Conservation (phyloP, 1,139 yeast species). For the Protomyces pachydermus region DNA sequence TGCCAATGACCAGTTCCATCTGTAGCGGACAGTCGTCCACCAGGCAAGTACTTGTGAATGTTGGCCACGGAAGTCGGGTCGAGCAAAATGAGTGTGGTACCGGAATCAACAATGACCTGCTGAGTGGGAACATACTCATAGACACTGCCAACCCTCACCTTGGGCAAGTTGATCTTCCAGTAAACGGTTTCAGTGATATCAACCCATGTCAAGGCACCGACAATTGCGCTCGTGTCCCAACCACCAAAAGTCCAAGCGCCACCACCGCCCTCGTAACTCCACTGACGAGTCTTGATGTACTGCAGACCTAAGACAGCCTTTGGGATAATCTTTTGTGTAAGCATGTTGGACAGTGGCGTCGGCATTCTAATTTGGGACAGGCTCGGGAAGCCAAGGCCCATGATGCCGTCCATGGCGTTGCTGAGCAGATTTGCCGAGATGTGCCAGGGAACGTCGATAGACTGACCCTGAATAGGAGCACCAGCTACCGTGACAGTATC, state of each 20-base stretch:
- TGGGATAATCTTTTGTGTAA: conserved; percentile 9
- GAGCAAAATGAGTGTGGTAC: conserved; percentile 71
- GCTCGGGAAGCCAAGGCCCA: conserved; percentile 25
- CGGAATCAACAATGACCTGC: conserved; percentile 90
- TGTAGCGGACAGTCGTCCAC: conserved; percentile 7
- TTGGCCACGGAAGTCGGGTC: conserved; percentile 2
- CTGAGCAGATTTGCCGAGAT: conserved; percentile 4
- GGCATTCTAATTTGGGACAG: conserved; percentile 1
- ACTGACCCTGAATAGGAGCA: conserved; percentile 27
- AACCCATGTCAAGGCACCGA: conserved; percentile 83
- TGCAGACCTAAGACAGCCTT: conserved; percentile 19
- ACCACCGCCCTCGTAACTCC: conserved; percentile 43
- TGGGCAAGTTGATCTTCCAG: conserved; percentile 94
- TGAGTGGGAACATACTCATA: conserved; percentile 86
- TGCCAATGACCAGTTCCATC: conserved; percentile 9
- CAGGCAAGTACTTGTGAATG: conserved; percentile 19
- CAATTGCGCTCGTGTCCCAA: conserved; percentile 63
- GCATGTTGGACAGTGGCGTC: conserved; percentile 14
- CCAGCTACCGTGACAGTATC: conserved; percentile 34
- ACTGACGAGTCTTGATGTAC: conserved; percentile 8
- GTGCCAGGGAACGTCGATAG: conserved; percentile 9
- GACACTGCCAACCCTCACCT: conserved; percentile 84
- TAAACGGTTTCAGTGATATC: conserved; percentile 98
- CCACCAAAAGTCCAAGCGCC: conserved; percentile 97
- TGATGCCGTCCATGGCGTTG: conserved; percentile 16